Evolutionary conservation across 768 basidiomycete species (phyloP), one percentile per base, ranked within the genome.

Genomic region (Trametes sanguinea): DNA sequence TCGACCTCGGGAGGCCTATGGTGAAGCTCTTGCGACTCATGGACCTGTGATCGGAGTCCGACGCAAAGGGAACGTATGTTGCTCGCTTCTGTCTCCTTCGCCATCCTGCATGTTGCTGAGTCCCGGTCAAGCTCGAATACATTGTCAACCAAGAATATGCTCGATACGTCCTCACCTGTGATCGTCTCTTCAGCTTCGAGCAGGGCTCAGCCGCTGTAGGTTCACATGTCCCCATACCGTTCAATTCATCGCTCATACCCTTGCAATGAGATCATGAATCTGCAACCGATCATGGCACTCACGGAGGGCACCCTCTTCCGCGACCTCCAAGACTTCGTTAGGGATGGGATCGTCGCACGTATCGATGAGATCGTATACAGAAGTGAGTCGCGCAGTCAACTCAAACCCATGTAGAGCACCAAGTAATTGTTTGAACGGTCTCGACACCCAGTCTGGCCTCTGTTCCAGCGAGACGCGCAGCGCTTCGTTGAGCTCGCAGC

Each of bases 121-220:
- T 17, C 11, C n/a, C 11, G 14, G 22, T 2, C 4, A 53, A 76
- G 75, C 67, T 76, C 5, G 75, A 76, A 64, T 76, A 74, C 57
- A 71, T 76, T 54, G 71, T 75, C n/a, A 67, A 71, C 22, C 64
- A 69, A 10, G 66, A 67, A 9, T 66, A 70, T 33, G 68, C 71
- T 14, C 67, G 71, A 30, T 61, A 70, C 35, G 68, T 75, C 6
- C 67, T 75, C 48, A 71, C 69, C 2, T 68, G 69, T n/a, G 69
- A 75, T 47, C 67, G 67, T 14, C 54, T 68, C 0, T 73, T 74
- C 58, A 75, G 75, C 55, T 75, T 76, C 51, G 75, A 76, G 61
- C 60, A 70, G 42, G 75, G 72, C 2, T 71, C 69, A 14, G 72
- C 73, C 10, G 69, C 67, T 22, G 75, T 76, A 51, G 39, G 64